A percentile compares a stretch with the other conserved stretches of the same genome.
Evolutionary conservation across 257 asterid species (phyloP).

Genomic region (Ilex asprella): DNA sequence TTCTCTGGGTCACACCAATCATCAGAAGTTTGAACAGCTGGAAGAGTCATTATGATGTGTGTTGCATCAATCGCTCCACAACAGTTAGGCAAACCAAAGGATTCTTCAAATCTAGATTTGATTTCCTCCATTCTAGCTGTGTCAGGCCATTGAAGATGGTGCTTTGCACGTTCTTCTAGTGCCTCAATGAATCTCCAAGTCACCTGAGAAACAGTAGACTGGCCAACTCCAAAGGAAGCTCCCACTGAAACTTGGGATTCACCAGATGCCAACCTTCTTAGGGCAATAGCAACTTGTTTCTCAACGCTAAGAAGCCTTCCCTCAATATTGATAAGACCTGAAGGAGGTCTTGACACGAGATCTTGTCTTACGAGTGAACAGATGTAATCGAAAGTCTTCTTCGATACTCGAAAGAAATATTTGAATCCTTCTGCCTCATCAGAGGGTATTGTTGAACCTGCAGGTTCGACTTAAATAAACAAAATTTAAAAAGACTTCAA

Average conservation of each 20-base stretch:
- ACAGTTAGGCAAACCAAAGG: slow-evolving; percentile 74
- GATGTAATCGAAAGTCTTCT: slow-evolving; percentile 72
- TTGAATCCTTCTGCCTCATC: slow-evolving; percentile 84
- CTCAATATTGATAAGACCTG: slow-evolving; percentile 93
- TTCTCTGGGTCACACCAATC: slow-evolving; percentile 93
- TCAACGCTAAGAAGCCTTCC: slow-evolving; percentile 96
- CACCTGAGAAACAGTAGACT: slow-evolving; percentile 95
- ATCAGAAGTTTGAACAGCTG: slow-evolving; percentile 87
- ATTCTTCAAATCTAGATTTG: slow-evolving; percentile 51
- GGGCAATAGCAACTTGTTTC: slow-evolving; percentile 94
- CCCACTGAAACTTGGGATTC: slow-evolving; percentile 98
- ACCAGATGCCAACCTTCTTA: slow-evolving; percentile 87
- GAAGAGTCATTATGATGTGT: slow-evolving; percentile 86
- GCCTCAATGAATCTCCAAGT: slow-evolving; percentile 97
- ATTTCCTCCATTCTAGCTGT: slow-evolving; percentile 34
- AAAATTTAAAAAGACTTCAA: neutral
- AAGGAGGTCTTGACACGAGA: slow-evolving; percentile 96
- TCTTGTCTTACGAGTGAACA: slow-evolving; percentile 87
- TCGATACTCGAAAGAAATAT: slow-evolving; percentile 73
- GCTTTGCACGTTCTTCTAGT: slow-evolving; percentile 83
- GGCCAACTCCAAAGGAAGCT: slow-evolving; percentile 94
- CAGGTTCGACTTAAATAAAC: slow-evolving; percentile 1
- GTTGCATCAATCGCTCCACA: slow-evolving; percentile 94
- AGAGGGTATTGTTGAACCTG: slow-evolving; percentile 43
- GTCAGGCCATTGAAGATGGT: slow-evolving; percentile 91